phyloP scores from a whole-genome alignment of 2,329 filamentous ascomycete species.

The Penicillium sp. region DNA sequence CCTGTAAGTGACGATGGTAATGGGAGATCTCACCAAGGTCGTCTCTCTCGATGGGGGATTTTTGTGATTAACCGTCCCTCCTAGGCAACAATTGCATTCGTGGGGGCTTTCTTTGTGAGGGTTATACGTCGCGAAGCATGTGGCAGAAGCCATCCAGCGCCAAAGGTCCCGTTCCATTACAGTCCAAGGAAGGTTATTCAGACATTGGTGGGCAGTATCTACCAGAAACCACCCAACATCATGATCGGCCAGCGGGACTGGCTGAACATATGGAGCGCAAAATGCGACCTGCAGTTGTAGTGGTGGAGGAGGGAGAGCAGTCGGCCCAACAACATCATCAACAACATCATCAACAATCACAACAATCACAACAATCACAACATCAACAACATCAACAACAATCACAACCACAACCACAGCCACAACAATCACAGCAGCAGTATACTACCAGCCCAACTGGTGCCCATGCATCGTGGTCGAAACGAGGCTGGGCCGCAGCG shows the following conservation, averaged over 20 bases:
- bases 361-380: not conserved
- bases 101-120: slow-evolving; percentile 87
- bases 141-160: slow-evolving; percentile 79
- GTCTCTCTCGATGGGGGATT: no score
- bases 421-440: slow-evolving; percentile 21
- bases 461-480: slow-evolving; percentile 45
- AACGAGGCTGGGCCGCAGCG: slow-evolving; percentile 42
- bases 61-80: not conserved
- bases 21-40: no score
- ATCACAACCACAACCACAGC: not conserved
- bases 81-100: slow-evolving; percentile 86
- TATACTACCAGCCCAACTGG: slow-evolving; percentile 48
- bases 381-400: not conserved
- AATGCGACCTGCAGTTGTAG: slow-evolving; percentile 49
- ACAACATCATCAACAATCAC: not conserved
- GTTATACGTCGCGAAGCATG: slow-evolving; percentile 78
- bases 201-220: slow-evolving; percentile 44
- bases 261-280: slow-evolving; percentile 50
- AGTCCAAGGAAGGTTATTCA: slow-evolving; percentile 73
- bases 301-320: slow-evolving; percentile 51
- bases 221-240: slow-evolving; percentile 42
- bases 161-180: slow-evolving; percentile 71
- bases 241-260: slow-evolving; percentile 43
- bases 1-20: slow-evolving; percentile 84
- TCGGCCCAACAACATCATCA: slow-evolving; percentile 19